A percentile compares a stretch with the other conserved stretches of the same genome.
phyloP scores from a whole-genome alignment of 2,329 filamentous ascomycete species.

The Verticillium nubilum region DNA sequence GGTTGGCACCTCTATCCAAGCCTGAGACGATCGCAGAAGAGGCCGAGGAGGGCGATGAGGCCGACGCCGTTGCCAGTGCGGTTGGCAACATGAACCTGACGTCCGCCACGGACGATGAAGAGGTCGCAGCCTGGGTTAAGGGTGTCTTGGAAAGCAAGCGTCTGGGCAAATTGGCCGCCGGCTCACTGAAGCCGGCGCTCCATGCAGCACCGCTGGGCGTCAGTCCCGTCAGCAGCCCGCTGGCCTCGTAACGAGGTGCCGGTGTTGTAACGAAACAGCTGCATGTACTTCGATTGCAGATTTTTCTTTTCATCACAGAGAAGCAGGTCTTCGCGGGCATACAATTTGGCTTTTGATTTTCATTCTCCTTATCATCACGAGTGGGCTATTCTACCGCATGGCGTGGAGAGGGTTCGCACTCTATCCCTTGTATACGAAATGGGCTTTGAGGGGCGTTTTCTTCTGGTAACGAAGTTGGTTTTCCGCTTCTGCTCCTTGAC shows the following conservation, averaged over 20 bases:
- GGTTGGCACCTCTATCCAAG: conserved; percentile 72
- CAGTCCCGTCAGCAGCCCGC: conserved; percentile 42
- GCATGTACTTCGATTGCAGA: conserved; percentile 17
- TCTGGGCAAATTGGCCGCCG: conserved; percentile 44
- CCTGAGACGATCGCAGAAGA: conserved; percentile 70
- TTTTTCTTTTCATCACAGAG: conserved; percentile 10
- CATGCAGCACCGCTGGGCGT: conserved; percentile 84
- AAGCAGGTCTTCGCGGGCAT: conserved; percentile 6
- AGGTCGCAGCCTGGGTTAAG: conserved; percentile 83
- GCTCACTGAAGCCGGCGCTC: conserved; percentile 67
- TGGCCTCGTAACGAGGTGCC: conserved; percentile 2
- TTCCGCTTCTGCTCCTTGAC: not conserved
- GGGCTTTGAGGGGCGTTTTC: not conserved
- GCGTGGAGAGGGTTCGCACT: not conserved
- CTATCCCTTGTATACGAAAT: not conserved
- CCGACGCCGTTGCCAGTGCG: conserved; percentile 35
- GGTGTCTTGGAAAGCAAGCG: conserved; percentile 62
- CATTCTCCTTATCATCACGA: not conserved
- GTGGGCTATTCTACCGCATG: not conserved
- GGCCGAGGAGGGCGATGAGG: conserved; percentile 48
- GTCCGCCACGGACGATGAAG: conserved; percentile 55
- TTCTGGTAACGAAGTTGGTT: too few species aligned
- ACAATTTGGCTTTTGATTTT: not conserved
- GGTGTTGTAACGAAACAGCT: not conserved
- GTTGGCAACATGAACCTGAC: conserved; percentile 38